Evolutionary conservation across 2,329 filamentous ascomycete genomes (phyloP).

Genomic region (Beauveria caledonica): DNA sequence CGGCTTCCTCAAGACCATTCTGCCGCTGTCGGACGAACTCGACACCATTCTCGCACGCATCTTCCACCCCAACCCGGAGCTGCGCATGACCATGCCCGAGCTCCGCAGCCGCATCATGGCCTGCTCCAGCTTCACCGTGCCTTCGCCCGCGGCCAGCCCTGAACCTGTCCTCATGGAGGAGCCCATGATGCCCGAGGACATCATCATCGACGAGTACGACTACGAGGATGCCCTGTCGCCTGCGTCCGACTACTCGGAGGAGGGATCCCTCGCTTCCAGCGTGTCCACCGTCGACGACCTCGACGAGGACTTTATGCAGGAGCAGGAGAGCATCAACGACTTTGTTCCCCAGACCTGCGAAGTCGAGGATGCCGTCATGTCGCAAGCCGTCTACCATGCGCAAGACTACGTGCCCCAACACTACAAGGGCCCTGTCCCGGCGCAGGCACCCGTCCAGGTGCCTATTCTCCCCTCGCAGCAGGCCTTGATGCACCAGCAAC

Average conservation of each 20-base stretch:
- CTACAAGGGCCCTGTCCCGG: slow-evolving; percentile 32
- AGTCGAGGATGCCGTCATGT: slow-evolving; percentile 34
- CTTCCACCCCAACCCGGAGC: slow-evolving; percentile 77
- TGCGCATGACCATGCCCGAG: slow-evolving; percentile 74
- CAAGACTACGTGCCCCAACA: slow-evolving; percentile 41
- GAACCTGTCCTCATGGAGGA: slow-evolving; percentile 26
- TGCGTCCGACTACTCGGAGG: slow-evolving; percentile 42
- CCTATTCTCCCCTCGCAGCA: slow-evolving; percentile 16
- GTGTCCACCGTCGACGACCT: slow-evolving; percentile 44
- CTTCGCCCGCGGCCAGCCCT: slow-evolving; percentile 35
- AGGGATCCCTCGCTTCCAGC: slow-evolving; percentile 48
- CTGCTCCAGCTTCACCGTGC: slow-evolving; percentile 64
- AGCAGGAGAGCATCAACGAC: slow-evolving; percentile 33
- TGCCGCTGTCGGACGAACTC: slow-evolving; percentile 83
- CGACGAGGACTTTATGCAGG: slow-evolving; percentile 40
- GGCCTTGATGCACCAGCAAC: slow-evolving; percentile 20
- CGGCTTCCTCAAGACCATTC: slow-evolving; percentile 84
- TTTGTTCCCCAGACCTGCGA: slow-evolving; percentile 37
- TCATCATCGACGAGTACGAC: slow-evolving; percentile 34
- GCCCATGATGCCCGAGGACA: slow-evolving; percentile 42
- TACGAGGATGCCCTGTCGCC: slow-evolving; percentile 40
- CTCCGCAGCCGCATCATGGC: slow-evolving; percentile 67
- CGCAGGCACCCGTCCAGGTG: slow-evolving; percentile 14
- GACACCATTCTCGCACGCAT: slow-evolving; percentile 80
- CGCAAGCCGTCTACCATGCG: slow-evolving; percentile 28